Evolutionary conservation across 306 rosid species (phyloP).

Genomic region (Erythrophleum fordii): DNA sequence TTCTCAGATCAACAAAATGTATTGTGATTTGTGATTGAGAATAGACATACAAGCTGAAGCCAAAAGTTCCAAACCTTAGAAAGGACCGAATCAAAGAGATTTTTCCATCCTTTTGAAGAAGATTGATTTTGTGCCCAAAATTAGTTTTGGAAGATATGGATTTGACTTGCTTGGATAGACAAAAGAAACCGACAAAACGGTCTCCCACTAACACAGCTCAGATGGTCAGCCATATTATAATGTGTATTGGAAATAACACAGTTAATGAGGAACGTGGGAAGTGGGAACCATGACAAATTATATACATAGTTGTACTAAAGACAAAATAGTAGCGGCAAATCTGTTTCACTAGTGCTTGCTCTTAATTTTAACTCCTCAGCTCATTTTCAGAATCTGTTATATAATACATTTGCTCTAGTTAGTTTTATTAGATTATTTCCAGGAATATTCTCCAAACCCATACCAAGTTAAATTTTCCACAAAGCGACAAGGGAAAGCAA

Average conservation of each 20-base stretch:
- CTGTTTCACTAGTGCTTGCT: not conserved
- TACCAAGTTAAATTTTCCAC: not conserved
- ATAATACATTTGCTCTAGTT: not conserved
- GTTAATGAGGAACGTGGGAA: constrained; percentile 31
- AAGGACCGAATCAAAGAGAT: not conserved
- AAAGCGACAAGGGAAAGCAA: not conserved
- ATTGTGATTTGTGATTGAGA: not conserved
- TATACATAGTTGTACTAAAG: not conserved
- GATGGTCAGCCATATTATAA: constrained; percentile 27
- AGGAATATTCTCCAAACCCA: not conserved
- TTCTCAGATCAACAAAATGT: constrained; percentile 28
- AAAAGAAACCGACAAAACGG: constrained; percentile 47
- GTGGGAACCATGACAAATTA: constrained; percentile 37
- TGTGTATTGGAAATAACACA: not conserved
- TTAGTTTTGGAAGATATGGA: constrained; percentile 20
- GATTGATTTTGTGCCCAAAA: constrained; percentile 24
- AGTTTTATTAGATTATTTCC: not conserved
- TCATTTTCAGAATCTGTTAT: not conserved
- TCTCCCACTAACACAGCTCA: constrained; percentile 53
- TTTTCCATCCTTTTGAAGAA: constrained; percentile 10
- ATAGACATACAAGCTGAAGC: not conserved
- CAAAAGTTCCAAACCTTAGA: not conserved
- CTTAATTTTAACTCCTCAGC: not conserved
- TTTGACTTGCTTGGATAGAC: constrained; percentile 34
- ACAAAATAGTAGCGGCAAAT: constrained; percentile 4